A percentile compares a stretch with the other conserved stretches of the same genome.
Conservation (phyloP, 2,329 filamentous ascomycete genomes). For the Neofusicoccum sp. region DNA sequence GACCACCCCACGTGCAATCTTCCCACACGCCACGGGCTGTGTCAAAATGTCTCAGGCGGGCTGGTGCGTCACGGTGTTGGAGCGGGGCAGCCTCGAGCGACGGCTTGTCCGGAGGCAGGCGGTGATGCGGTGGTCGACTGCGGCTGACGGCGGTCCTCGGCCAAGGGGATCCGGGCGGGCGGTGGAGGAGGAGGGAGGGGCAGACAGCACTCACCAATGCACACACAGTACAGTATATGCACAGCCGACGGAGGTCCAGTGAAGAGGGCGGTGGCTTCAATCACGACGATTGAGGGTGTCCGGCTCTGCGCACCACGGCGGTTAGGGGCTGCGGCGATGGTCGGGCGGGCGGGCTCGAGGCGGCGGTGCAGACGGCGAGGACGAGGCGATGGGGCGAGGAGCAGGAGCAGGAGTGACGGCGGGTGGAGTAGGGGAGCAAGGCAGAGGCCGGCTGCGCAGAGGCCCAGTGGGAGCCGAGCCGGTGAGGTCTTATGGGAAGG, state of each 20-base stretch:
- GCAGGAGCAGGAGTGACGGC: background rate
- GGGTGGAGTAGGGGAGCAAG: conserved; percentile 1
- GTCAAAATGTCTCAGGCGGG: background rate
- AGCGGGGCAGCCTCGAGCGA: background rate
- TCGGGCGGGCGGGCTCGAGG: background rate
- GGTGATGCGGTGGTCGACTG: background rate
- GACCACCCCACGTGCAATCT: background rate
- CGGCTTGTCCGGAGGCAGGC: background rate
- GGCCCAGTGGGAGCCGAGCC: conserved; percentile 2
- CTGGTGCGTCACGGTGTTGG: background rate
- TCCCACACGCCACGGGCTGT: background rate
- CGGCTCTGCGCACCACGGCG: conserved; percentile 12
- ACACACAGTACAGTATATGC: conserved; percentile 17
- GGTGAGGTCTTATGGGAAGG: conserved; percentile 21
- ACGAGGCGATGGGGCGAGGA: conserved; percentile 11
- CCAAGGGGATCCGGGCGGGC: conserved; percentile 12
- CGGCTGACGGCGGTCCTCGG: background rate
- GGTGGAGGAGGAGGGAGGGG: background rate
- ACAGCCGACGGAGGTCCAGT: conserved; percentile 19
- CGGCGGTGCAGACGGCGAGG: background rate
- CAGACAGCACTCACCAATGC: conserved; percentile 19
- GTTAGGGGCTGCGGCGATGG: conserved; percentile 4
- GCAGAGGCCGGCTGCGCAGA: conserved; percentile 20
- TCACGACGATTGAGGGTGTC: conserved; percentile 20
- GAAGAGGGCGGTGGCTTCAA: conserved; percentile 18